Conservation (phyloP, 2,329 filamentous ascomycete genomes). For the Ciborinia camelliae region DNA sequence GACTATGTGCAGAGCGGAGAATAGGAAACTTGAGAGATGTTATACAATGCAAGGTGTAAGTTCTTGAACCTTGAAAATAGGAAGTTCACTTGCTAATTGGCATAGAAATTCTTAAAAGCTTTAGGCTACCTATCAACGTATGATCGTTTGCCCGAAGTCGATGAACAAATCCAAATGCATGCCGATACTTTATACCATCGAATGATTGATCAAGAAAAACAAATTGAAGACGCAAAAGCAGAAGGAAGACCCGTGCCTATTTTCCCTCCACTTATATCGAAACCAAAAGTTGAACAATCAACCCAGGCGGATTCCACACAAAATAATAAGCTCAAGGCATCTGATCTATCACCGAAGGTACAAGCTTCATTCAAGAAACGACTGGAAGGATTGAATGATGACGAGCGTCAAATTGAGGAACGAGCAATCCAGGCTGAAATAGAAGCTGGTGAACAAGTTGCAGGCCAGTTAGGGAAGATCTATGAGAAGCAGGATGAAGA, state of each 20-base stretch:
- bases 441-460: slow-evolving; percentile 57
- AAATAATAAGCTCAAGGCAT: slow-evolving; percentile 26
- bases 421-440: slow-evolving; percentile 61
- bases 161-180: slow-evolving; percentile 93
- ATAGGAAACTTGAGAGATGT: slow-evolving; percentile 76
- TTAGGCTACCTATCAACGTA: slow-evolving; percentile 76
- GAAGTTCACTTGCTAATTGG: slow-evolving; percentile 8
- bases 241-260: slow-evolving; percentile 56
- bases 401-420: slow-evolving; percentile 60
- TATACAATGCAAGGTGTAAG: slow-evolving; percentile 81
- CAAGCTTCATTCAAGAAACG: slow-evolving; percentile 52
- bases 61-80: slow-evolving; percentile 11
- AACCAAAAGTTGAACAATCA: slow-evolving; percentile 19
- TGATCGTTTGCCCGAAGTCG: slow-evolving; percentile 61
- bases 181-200: slow-evolving; percentile 86
- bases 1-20: slow-evolving; percentile 78
- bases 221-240: slow-evolving; percentile 65
- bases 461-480: slow-evolving; percentile 52
- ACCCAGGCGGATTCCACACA: slow-evolving; percentile 13
- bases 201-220: slow-evolving; percentile 77
- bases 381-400: slow-evolving; percentile 55
- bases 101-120: slow-evolving; percentile 79
- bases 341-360: slow-evolving; percentile 46
- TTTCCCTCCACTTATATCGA: slow-evolving; percentile 54
- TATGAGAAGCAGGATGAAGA: slow-evolving; percentile 55